These are phyloP conservation scores for Globisporangium cederbergense DNA, from an alignment of 352 stramenopile species.

Conservation along the genomic window DNA sequence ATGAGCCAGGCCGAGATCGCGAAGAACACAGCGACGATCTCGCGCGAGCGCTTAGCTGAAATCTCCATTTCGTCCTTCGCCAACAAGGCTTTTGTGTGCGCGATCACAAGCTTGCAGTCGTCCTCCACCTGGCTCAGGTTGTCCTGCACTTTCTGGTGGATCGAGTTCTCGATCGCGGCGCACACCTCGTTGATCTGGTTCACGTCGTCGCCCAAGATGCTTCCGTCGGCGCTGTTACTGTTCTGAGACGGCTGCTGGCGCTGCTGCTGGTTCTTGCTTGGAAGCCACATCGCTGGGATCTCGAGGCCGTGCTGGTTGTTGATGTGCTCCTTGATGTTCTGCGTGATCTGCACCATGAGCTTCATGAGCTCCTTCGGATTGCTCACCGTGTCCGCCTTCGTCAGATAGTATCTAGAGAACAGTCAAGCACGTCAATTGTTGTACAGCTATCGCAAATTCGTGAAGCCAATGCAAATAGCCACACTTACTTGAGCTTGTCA, in stretches of 20 bases:
- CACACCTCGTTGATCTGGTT: constrained; percentile 48
- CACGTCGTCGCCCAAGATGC: constrained; percentile 23
- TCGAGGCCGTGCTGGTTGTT: constrained; percentile 65
- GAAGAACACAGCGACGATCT: constrained; percentile 44
- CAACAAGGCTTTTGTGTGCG: constrained; percentile 30
- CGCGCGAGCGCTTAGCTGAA: constrained; percentile 35
- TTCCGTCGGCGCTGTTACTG: constrained; percentile 12
- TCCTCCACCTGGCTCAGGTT: constrained; percentile 56
- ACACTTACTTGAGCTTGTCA: constrained; percentile 47
- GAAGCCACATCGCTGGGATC: constrained; percentile 56
- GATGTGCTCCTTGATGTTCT: constrained; percentile 64
- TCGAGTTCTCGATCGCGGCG: constrained; percentile 42
- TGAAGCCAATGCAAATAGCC: background rate
- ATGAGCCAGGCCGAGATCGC: constrained; percentile 40
- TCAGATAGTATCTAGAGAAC: constrained; percentile 42
- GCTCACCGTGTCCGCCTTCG: constrained; percentile 60
- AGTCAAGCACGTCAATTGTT: background rate
- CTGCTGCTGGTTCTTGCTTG: constrained; percentile 9
- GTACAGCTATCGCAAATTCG: background rate
- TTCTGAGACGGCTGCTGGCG: constrained; percentile 13
- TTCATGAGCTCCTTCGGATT: constrained; percentile 67
- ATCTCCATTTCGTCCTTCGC: constrained; percentile 38
- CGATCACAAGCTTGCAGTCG: constrained; percentile 31
- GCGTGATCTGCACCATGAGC: constrained; percentile 63
- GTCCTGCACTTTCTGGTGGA: constrained; percentile 68